These are phyloP conservation scores for Auriscalpium orientale DNA, from an alignment of 768 basidiomycete species.

Conservation along the genomic window DNA sequence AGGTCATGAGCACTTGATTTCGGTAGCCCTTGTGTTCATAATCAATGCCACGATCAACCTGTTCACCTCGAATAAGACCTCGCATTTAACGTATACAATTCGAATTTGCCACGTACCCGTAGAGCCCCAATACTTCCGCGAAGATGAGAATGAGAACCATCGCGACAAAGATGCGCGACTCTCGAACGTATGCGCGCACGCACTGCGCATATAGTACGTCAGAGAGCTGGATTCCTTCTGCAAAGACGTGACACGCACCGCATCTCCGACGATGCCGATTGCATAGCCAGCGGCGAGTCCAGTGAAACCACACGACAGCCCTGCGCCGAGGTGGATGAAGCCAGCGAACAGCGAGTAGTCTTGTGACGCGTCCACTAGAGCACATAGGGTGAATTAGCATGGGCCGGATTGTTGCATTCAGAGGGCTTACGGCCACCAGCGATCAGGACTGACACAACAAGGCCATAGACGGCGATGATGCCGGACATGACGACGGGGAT, in stretches of 20 bases:
- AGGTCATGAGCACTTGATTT: not conserved
- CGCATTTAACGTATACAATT: not conserved
- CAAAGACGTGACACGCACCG: conserved; percentile 94
- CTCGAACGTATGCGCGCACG: conserved; percentile 22
- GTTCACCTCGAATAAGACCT: not conserved
- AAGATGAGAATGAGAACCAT: conserved; percentile 85
- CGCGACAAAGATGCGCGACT: not conserved
- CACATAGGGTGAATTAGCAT: too few relatives aligned
- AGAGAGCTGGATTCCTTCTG: conserved; percentile 30
- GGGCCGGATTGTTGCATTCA: too few relatives aligned
- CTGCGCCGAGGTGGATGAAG: conserved; percentile 90
- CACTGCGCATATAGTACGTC: too few relatives aligned
- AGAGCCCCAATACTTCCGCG: conserved; percentile 88
- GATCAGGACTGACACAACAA: conserved; percentile 98
- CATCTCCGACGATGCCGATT: conserved; percentile 97
- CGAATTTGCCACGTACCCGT: conserved; percentile 44
- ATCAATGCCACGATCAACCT: conserved; percentile 46
- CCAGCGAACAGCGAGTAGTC: conserved; percentile 69
- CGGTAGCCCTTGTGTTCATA: conserved; percentile 31
- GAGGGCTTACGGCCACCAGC: conserved; percentile 62
- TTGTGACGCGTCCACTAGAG: too few relatives aligned
- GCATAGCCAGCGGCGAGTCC: conserved; percentile 97
- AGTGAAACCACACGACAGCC: conserved; percentile 85
- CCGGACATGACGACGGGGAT: conserved; percentile 99
- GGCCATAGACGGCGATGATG: conserved; percentile 99